phyloP scores from a whole-genome alignment of 2,329 filamentous ascomycete species.

The Talaromyces pinophilus region DNA sequence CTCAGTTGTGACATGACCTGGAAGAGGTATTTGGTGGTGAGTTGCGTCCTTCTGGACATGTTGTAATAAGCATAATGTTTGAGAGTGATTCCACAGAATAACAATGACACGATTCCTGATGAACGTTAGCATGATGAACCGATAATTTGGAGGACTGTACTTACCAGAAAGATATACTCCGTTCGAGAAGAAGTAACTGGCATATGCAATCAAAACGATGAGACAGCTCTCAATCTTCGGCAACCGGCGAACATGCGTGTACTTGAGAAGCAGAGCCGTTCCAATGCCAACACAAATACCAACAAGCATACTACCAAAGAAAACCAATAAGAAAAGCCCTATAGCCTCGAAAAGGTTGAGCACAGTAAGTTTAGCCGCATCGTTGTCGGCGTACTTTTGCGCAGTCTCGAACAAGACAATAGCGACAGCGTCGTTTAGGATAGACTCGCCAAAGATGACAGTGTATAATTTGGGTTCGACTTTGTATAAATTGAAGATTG shows the following conservation, averaged over 20 bases:
- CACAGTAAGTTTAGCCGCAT: slow-evolving; percentile 69
- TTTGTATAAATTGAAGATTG: slow-evolving; percentile 99
- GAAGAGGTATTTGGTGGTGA: slow-evolving; percentile 97
- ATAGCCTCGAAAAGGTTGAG: slow-evolving; percentile 86
- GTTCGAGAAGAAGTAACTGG: slow-evolving; percentile 97
- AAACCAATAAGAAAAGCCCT: slow-evolving; percentile 91
- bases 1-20: slow-evolving; percentile 91
- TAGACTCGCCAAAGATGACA: slow-evolving; percentile 97
- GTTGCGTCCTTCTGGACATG: slow-evolving; percentile 95
- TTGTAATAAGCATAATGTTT: slow-evolving; percentile 99
- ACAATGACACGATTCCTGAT: slow-evolving; percentile 87
- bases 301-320: slow-evolving; percentile 90
- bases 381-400: slow-evolving; percentile 80
- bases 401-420: slow-evolving; percentile 99
- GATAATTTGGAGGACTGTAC: slow-evolving; percentile 31
- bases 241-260: slow-evolving; percentile 87
- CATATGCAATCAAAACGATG: slow-evolving; percentile 90
- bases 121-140: slow-evolving; percentile 17
- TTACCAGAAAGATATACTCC: slow-evolving; percentile 92
- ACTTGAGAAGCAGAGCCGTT: slow-evolving; percentile 87
- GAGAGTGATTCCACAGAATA: slow-evolving; percentile 97
- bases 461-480: slow-evolving; percentile 98
- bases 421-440: slow-evolving; percentile 95
- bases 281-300: slow-evolving; percentile 83
- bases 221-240: slow-evolving; percentile 97